Percentiles rank a stretch among this genome's conserved stretches.
phyloP scores from a whole-genome alignment of 2,329 filamentous ascomycete species.

The Sphaerulina vaccinii region DNA sequence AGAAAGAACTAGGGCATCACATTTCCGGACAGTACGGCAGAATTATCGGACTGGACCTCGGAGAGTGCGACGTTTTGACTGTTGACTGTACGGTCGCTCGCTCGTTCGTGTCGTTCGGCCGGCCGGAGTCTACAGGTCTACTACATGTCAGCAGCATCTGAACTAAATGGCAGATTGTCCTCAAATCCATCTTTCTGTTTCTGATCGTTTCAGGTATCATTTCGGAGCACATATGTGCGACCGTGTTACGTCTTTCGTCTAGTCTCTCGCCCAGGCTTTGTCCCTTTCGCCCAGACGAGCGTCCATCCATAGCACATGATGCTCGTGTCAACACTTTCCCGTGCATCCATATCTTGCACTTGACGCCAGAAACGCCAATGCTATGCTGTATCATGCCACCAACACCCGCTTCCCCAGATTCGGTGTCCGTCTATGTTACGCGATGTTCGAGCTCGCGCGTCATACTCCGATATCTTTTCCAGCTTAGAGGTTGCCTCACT shows the following conservation, averaged over 20 bases:
- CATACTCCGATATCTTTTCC: too few species aligned
- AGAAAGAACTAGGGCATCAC: too few species aligned
- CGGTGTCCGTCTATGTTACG: slow-evolving; percentile 2
- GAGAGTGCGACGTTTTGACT: too few species aligned
- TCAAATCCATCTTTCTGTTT: background rate
- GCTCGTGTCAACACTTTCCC: background rate
- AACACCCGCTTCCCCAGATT: slow-evolving; percentile 11
- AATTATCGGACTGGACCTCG: too few species aligned
- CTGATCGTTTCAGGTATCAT: slow-evolving; percentile 2
- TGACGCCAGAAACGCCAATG: slow-evolving; percentile 29
- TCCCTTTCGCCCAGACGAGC: background rate
- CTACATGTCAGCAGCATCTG: background rate
- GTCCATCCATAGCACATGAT: slow-evolving; percentile 9
- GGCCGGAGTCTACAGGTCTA: too few species aligned
- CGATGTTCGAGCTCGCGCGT: background rate
- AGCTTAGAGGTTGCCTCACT: slow-evolving; percentile 32
- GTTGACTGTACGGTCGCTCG: too few species aligned
- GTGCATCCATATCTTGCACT: slow-evolving; percentile 1
- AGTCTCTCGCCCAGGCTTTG: background rate
- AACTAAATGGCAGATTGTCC: background rate
- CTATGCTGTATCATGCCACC: slow-evolving; percentile 23
- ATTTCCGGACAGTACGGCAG: too few species aligned
- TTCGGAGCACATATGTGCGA: background rate
- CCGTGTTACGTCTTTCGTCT: slow-evolving; percentile 1
- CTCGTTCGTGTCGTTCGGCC: too few species aligned